Evolutionary conservation across 805 yeast genomes (phyloP), one percentile per base, ranked within the genome.

Genomic region (Zygosaccharomyces rouxii): DNA sequence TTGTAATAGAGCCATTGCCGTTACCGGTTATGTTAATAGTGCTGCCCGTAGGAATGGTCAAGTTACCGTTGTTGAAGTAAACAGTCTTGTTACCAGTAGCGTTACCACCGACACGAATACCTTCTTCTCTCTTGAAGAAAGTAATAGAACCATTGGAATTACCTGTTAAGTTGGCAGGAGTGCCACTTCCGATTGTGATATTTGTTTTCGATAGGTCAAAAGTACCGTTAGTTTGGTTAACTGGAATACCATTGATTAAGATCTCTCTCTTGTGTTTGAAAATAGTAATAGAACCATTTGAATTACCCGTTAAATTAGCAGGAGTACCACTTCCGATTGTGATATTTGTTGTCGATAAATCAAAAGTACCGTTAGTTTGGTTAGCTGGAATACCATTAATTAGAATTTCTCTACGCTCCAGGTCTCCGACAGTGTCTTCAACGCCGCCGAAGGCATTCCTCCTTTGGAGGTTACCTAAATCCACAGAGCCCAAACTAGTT

Each of bases 21-120:
- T 41, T 41, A 13, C 44, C 44, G 7, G 44, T 19, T 4, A 41
- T 41, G 44, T 41, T 41, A 19, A 41, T 14, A 7, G 35, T 41
- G 35, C 35, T 18, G 33, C 35, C 35, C 16, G 28, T 35, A 14
- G 35, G 35, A 11, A 41, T 13, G 14, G 44, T 41, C 7, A 41
- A 25, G 44, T 41, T 41, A 23, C 44, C 44, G 35, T 29, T 30
- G 35, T 30, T 33, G 23, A 41, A 33, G 44, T 41, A 30, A 16
- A 41, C 23, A 16, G 44, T 41, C 16, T 30, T 29, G 25, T 41
- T 41, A 9, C 37, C 37, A 16, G 37, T 33, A 14, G 37, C 37
- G 11, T 33, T 33, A 14, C 37, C 37, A 33, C 37, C 37, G 4
- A 33, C 37, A 9, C 37, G 16, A 33, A 33, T 33, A 7, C 37